Percentiles rank a stretch among this genome's conserved stretches.
Conservation (phyloP, 179 eudicot genomes). For the Heliamphora pulchella region DNA sequence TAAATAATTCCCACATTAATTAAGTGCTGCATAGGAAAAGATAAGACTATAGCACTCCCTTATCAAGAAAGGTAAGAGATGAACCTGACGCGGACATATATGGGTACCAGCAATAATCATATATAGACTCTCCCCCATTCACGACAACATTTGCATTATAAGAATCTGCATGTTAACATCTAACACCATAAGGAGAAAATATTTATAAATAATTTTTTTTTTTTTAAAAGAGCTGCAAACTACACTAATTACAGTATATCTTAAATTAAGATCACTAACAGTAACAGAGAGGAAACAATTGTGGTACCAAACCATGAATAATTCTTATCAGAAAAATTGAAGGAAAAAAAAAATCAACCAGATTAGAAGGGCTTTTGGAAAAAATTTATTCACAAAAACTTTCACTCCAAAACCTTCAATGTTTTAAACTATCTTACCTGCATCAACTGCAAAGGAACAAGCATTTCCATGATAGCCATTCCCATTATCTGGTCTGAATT, state of each 20-base stretch:
- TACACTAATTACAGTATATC: background rate
- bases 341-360: background rate
- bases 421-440: slow-evolving; percentile 34
- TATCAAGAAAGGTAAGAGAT: slow-evolving; percentile 15
- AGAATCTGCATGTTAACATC: slow-evolving; percentile 53
- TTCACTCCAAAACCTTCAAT: slow-evolving; percentile 13
- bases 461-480: slow-evolving; percentile 23
- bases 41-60: background rate
- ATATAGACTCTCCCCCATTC: slow-evolving; percentile 81
- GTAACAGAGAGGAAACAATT: background rate
- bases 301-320: background rate
- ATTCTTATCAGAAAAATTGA: background rate
- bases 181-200: background rate
- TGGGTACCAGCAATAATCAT: slow-evolving; percentile 98
- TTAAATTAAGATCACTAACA: background rate
- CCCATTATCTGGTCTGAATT: slow-evolving; percentile 51
- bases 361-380: background rate
- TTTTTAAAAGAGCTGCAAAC: background rate
- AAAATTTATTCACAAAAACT: background rate
- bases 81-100: slow-evolving; percentile 90
- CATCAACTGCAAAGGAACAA: slow-evolving; percentile 29
- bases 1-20: background rate
- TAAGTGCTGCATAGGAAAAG: background rate
- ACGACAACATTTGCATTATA: slow-evolving; percentile 54
- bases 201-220: background rate